phyloP scores from a whole-genome alignment of 768 basidiomycete genomes.

The Tylopilus sp. region DNA sequence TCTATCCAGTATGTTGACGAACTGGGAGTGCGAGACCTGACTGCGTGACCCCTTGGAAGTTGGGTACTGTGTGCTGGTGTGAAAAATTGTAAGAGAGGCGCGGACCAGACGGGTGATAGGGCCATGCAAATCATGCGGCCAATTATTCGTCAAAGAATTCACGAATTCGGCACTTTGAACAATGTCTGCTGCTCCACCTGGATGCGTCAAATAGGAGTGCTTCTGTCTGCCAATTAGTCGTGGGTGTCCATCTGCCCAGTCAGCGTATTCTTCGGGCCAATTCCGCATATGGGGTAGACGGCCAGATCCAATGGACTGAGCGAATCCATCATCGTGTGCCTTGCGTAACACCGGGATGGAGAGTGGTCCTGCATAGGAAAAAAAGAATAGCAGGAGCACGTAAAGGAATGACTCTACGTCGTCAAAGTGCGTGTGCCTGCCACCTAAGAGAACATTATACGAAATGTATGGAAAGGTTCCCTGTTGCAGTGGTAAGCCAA shows the following conservation, averaged over 20 bases:
- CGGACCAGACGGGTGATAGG: neutral
- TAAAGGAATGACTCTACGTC: constrained; percentile 13
- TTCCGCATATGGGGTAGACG: neutral
- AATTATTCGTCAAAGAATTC: neutral
- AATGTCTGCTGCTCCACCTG: neutral
- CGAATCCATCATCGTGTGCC: neutral
- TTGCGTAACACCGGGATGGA: neutral
- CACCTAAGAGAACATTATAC: neutral
- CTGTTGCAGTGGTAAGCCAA: neutral
- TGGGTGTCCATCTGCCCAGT: neutral
- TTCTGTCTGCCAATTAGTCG: neutral
- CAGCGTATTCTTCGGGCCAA: constrained; percentile 5
- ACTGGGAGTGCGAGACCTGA: neutral
- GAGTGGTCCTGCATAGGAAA: constrained; percentile 2
- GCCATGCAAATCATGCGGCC: neutral
- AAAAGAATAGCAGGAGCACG: constrained; percentile 3
- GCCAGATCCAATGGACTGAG: neutral
- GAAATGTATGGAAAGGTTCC: neutral
- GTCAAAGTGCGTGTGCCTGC: neutral
- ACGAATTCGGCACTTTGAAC: neutral
- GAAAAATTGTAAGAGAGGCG: neutral
- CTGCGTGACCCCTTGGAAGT: neutral
- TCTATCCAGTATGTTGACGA: neutral
- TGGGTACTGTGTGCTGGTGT: too few relatives aligned
- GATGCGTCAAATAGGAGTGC: neutral